Evolutionary conservation across 2,329 filamentous ascomycete genomes (phyloP).

Genomic region (Calonectria naviculata): DNA sequence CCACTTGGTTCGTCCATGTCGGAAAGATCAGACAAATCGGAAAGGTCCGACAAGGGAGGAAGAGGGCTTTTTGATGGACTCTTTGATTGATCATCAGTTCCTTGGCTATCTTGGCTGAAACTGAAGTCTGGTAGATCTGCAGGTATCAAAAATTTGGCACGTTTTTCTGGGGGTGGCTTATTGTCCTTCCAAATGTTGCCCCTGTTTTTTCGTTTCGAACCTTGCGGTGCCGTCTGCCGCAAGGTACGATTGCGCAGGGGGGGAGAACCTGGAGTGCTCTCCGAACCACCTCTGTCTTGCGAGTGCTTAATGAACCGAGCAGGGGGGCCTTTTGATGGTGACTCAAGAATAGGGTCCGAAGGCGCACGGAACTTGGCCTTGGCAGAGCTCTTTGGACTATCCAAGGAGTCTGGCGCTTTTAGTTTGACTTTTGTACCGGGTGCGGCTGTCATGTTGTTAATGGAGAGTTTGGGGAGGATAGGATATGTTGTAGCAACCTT

Average conservation of each 20-base stretch:
- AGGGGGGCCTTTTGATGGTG: conserved; percentile 21
- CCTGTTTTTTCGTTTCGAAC: background rate
- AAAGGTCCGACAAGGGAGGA: conserved; percentile 9
- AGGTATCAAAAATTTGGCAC: conserved; percentile 24
- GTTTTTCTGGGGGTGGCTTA: conserved; percentile 1
- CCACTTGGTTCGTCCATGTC: conserved; percentile 28
- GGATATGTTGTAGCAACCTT: conserved; percentile 22
- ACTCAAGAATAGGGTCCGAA: conserved; percentile 22
- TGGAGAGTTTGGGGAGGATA: background rate
- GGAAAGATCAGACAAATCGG: conserved; percentile 21
- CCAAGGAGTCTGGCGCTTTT: conserved; percentile 24
- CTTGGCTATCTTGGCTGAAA: conserved; percentile 14
- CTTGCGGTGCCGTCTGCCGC: background rate
- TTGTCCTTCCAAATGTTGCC: background rate
- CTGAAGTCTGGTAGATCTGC: conserved; percentile 19
- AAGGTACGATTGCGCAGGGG: background rate
- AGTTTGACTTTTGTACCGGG: conserved; percentile 21
- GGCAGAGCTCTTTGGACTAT: conserved; percentile 27
- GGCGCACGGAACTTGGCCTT: conserved; percentile 8
- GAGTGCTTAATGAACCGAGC: conserved; percentile 14
- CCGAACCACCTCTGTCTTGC: conserved; percentile 17
- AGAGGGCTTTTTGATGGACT: conserved; percentile 3
- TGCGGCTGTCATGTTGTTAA: conserved; percentile 18
- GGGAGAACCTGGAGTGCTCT: background rate
- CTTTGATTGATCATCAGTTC: background rate